Percentiles rank a stretch among this genome's conserved stretches.
These are phyloP conservation scores for Candida sojae DNA, from an alignment of 1,139 yeast genomes.

Conservation along the genomic window DNA sequence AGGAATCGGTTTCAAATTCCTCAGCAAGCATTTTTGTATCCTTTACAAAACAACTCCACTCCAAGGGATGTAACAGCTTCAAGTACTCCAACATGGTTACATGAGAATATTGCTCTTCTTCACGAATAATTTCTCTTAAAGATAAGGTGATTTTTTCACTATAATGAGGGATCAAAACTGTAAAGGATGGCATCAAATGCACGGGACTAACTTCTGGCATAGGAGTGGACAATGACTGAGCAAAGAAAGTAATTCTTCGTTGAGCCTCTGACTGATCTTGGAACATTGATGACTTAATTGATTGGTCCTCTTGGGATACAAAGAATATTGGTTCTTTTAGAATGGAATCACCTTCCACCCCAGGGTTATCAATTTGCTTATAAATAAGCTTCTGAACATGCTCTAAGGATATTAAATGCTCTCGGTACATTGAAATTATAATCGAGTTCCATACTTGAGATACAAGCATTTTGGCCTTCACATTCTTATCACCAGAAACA, in stretches of 20 bases:
- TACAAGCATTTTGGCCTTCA: constrained; percentile 38
- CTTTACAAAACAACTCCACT: constrained; percentile 53
- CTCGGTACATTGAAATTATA: constrained; percentile 58
- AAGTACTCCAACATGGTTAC: constrained; percentile 53
- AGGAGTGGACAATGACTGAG: constrained; percentile 55
- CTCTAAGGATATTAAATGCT: constrained; percentile 52
- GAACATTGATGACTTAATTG: constrained; percentile 34
- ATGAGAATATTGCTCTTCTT: constrained; percentile 50
- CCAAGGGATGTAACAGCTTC: constrained; percentile 50
- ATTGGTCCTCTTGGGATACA: constrained; percentile 52
- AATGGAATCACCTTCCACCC: constrained; percentile 24
- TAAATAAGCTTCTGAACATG: constrained; percentile 50
- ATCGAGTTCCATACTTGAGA: constrained; percentile 57
- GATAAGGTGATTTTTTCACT: constrained; percentile 50
- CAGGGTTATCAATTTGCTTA: constrained; percentile 31
- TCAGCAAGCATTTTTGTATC: constrained; percentile 52
- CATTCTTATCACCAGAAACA: constrained; percentile 25
- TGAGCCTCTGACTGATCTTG: constrained; percentile 47
- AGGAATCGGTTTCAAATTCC: constrained; percentile 37
- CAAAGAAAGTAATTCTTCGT: constrained; percentile 54
- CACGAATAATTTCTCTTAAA: constrained; percentile 46
- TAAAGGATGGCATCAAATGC: constrained; percentile 49
- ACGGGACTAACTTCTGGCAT: constrained; percentile 49
- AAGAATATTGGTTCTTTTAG: constrained; percentile 51
- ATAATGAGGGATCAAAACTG: constrained; percentile 55